phyloP scores from a whole-genome alignment of 352 stramenopile species.

The Phytophthora megakarya region DNA sequence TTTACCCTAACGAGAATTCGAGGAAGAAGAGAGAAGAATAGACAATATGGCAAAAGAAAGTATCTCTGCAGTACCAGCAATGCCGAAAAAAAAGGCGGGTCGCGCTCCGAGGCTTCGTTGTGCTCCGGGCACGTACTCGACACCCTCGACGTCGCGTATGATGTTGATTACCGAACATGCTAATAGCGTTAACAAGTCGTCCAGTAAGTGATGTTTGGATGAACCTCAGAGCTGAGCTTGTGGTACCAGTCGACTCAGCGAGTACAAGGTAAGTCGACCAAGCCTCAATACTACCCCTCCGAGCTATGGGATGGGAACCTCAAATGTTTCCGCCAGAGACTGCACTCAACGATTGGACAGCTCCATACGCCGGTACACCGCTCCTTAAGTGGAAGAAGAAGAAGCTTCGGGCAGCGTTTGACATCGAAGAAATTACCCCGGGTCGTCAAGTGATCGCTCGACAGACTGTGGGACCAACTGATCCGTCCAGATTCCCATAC shows the following conservation, averaged over 20 bases:
- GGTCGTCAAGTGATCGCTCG: too few species aligned
- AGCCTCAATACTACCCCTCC: slow-evolving; percentile 1
- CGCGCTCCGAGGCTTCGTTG: too few species aligned
- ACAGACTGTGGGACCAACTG: too few species aligned
- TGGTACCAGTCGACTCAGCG: background rate
- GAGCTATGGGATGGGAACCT: slow-evolving; percentile 5
- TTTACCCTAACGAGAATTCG: too few species aligned
- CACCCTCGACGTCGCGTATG: background rate
- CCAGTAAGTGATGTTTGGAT: background rate
- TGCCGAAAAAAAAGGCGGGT: background rate
- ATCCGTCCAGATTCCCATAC: too few species aligned
- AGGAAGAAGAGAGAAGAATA: slow-evolving; percentile 3
- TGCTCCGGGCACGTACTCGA: too few species aligned
- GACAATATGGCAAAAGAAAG: background rate
- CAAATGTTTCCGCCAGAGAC: background rate
- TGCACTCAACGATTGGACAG: background rate
- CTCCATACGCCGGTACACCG: background rate
- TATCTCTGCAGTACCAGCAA: background rate
- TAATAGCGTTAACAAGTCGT: background rate
- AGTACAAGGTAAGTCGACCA: background rate
- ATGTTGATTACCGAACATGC: background rate
- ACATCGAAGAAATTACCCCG: too few species aligned
- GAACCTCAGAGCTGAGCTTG: background rate
- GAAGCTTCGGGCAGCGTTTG: background rate
- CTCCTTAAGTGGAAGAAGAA: background rate